These are phyloP conservation scores for Backusella parvicylindrica DNA, from an alignment of 192 early-diverging fungal species.

Conservation along the genomic window DNA sequence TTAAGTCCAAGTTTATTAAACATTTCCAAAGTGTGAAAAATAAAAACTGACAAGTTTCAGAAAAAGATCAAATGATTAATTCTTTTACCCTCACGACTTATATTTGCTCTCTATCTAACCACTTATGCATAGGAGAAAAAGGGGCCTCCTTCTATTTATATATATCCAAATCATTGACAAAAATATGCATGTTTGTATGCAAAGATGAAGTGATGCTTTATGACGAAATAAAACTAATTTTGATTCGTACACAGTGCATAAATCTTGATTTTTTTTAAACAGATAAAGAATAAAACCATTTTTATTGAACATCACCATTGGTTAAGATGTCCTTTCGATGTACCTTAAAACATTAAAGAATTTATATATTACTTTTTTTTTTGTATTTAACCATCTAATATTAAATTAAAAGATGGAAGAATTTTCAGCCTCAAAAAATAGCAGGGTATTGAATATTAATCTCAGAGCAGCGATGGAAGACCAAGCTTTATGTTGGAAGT, in stretches of 20 bases:
- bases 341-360: neutral
- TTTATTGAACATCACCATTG: neutral
- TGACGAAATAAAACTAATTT: neutral
- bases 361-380: neutral
- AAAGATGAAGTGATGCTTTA: neutral
- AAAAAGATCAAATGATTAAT: neutral
- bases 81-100: neutral
- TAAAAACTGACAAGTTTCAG: neutral
- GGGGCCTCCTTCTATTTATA: neutral
- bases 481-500: no score
- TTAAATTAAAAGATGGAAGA: no score
- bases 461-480: no score
- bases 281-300: neutral
- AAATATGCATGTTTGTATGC: neutral
- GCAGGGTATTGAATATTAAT: no score
- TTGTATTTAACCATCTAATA: no score
- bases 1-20: no score
- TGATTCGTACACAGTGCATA: neutral
- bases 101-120: no score
- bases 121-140: neutral
- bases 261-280: neutral
- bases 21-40: no score
- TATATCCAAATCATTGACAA: neutral
- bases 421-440: no score
- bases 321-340: no score